Evolutionary conservation across 257 asterid genomes (phyloP), one percentile per base, ranked within the genome.

Genomic region (Ajuga chamaepitys): DNA sequence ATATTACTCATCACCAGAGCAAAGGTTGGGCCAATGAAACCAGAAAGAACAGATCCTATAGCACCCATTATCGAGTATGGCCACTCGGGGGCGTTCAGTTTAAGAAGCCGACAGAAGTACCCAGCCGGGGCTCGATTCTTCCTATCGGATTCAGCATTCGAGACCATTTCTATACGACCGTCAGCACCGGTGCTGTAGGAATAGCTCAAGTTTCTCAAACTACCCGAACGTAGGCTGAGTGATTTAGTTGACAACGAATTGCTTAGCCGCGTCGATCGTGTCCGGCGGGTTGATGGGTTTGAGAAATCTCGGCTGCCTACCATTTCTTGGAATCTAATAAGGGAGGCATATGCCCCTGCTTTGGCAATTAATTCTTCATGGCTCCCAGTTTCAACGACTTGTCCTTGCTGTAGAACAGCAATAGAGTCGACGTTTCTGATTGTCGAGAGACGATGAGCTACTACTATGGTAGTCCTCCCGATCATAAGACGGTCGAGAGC

Each of bases 41-140:
- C 97, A 0, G 97, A 88, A 46, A 91, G 91, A 42, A 91, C 48
- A 1, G 96, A 91, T 9, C 98, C 97, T 22, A 85, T 58, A 0
- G 98, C 98, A 22, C 98, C 98, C 93, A 83, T 79, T 38, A 88
- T 70, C 2, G 95, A 88, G 70, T 92, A 92, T 75, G 95, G 95
- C 98, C 98, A 92, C 67, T 92, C 98, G 0, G 98, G 98, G 14
- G 95, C 95, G 50, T 92, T 92, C 26, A 92, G 81, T 41, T 79
- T 92, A 20, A 92, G 91, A 52, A 92, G 87, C 56, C 97, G 81
- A 65, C 84, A 86, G 67, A 91, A 88, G 66, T 92, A 92, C 3
- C 89, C 88, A 4, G 77, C 75, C 1, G 96, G 97, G 6, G 97
- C 98, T 0, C 82, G 90, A 60, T 77, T 92, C 74, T 83, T 88